Evolutionary conservation across 192 early-diverging fungal species (phyloP).

Genomic region (Coemansia sp.): DNA sequence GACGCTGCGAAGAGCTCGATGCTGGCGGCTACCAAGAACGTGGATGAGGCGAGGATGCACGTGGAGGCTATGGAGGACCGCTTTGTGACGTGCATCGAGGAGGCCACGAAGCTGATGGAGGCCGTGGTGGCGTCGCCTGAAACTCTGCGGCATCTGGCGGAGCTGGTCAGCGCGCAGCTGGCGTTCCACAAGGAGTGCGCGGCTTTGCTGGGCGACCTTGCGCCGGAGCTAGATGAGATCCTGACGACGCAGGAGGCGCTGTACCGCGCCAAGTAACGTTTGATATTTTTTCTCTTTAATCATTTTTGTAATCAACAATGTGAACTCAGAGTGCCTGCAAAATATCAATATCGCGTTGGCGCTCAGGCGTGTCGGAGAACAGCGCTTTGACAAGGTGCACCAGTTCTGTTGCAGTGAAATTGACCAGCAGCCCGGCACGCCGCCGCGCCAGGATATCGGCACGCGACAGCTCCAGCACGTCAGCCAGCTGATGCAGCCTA

Average conservation of each 20-base stretch:
- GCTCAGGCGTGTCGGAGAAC: conserved; percentile 36
- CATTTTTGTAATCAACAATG: no score
- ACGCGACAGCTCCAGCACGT: conserved; percentile 38
- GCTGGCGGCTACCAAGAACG: conserved; percentile 64
- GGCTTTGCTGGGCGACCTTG: conserved; percentile 65
- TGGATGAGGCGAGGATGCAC: conserved; percentile 73
- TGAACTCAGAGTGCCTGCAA: conserved; percentile 10
- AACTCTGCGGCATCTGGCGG: conserved; percentile 75
- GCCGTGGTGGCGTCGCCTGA: conserved; percentile 84
- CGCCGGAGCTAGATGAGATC: conserved; percentile 95
- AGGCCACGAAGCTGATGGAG: conserved; percentile 94
- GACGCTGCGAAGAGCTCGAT: conserved; percentile 83
- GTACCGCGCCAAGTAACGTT: conserved; percentile 55
- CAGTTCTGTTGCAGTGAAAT: conserved; percentile 32
- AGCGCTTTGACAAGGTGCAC: conserved; percentile 24
- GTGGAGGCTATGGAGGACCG: conserved; percentile 93
- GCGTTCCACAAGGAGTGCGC: conserved; percentile 83
- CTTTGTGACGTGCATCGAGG: conserved; percentile 93
- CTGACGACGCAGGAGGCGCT: conserved; percentile 90
- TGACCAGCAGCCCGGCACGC: conserved; percentile 32
- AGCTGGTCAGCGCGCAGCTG: conserved; percentile 84
- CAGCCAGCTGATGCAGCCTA: conserved; percentile 36
- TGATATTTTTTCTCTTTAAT: conserved; percentile 2
- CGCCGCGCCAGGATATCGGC: conserved; percentile 44
- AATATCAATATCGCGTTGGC: conserved; percentile 24